A percentile compares a stretch with the other conserved stretches of the same genome.
These are phyloP conservation scores for Falciphora oryzae DNA, from an alignment of 2,329 filamentous ascomycete species.

Conservation along the genomic window DNA sequence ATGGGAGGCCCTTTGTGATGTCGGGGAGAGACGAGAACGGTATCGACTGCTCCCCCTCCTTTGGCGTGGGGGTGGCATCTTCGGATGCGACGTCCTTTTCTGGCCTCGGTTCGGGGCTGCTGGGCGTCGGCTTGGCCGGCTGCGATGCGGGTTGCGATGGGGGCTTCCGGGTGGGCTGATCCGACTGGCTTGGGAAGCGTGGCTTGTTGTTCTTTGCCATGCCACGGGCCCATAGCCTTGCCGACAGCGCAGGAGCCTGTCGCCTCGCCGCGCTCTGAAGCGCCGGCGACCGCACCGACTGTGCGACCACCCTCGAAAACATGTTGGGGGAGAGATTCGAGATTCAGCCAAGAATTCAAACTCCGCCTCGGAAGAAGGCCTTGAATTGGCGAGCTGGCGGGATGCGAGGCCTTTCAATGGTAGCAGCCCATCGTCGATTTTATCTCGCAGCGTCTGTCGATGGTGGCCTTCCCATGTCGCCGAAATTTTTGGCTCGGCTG, in stretches of 20 bases:
- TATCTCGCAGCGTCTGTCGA: not conserved
- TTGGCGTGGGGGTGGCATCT: conserved; percentile 6
- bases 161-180: not conserved
- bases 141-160: not conserved
- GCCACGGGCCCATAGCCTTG: conserved; percentile 7
- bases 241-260: not conserved
- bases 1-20: conserved; percentile 89
- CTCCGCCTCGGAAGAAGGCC: no score
- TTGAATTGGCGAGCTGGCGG: no score
- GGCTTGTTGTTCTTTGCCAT: conserved; percentile 10
- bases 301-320: conserved; percentile 7
- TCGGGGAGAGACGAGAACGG: conserved; percentile 73
- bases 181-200: not conserved
- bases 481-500: not conserved
- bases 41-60: conserved; percentile 32
- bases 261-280: not conserved
- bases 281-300: conserved; percentile 5
- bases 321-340: not conserved
- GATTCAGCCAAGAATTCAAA: no score
- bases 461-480: not conserved
- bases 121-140: not conserved
- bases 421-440: not conserved
- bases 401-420: not conserved
- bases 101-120: not conserved
- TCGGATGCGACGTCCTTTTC: not conserved